Base-by-base conservation (phyloP, 768 basidiomycete genomes). In the Lactarius sanguifluus region DNA sequence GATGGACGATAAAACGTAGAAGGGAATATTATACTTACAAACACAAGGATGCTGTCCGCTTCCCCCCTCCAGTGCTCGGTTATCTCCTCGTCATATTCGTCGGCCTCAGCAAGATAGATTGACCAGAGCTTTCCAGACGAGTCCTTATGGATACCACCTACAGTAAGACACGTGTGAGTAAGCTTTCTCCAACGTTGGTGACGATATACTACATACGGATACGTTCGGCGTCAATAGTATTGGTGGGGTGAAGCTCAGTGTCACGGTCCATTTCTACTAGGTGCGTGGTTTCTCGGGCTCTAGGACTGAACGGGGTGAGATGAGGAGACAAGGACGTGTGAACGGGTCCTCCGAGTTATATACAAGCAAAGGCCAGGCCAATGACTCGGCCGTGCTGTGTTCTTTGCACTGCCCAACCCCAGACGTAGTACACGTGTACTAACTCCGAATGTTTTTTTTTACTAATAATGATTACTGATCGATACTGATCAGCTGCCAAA, bases 71-170 rank as follows among this genome's bases (percentile, higher is more conserved):
- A 59, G 10, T 9, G 15, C 5, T 41, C 59, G 18, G 59, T 20
- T 20, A 43, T 59, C 13, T 43, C 59, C 36, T 23, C 36, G 23
- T 59, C 59, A 0, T 38, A 1, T 30, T 43, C 8, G 13, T 59
- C 28, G 4, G 59, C 36, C 28, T 59, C 41, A 1, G n/a, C 15
- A 5, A 59, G 40, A 16, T 59, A 59, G 9, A 59, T 40, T 28
- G 59, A 59, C 59, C 59, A 59, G 9, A 59, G n/a, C 28, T 43
- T 59, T 12, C 38, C 36, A 9, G 41, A 40, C 13, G 59, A 23
- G 36, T 59, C 59, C 15, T 25, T 40, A 38, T 30, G 3, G 38
- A 36, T 30, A 18, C 34, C 56, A 23, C 30, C 56, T 30, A 30
- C 28, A 30, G 30, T 20, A 36, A 18, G 28, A 1, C n/a, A 23